Evolutionary conservation across 176 grass and related monocot genomes (phyloP).

Genomic region (Phoenix roebelenii): DNA sequence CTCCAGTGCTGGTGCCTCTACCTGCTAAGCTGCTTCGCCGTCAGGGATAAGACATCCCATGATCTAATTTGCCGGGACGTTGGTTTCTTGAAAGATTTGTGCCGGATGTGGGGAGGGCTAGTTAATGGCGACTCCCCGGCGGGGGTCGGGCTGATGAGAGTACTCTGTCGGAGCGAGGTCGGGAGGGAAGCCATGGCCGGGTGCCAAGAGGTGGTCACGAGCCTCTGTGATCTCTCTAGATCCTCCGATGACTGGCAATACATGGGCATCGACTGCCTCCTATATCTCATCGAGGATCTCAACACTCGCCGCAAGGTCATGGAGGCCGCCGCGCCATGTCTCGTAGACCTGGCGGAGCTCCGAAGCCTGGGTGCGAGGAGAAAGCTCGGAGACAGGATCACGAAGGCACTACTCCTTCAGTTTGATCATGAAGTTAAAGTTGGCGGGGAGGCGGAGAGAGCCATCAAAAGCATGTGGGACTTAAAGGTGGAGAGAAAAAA

Average conservation of each 20-base stretch:
- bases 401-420: constrained; percentile 36
- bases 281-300: constrained; percentile 50
- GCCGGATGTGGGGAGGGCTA: constrained; percentile 92
- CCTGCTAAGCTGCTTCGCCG: constrained; percentile 76
- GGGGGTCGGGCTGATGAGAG: constrained; percentile 67
- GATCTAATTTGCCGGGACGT: constrained; percentile 40
- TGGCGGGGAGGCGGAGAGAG: constrained; percentile 21
- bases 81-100: constrained; percentile 53
- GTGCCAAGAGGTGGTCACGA: constrained; percentile 35
- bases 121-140: constrained; percentile 74
- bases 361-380: constrained; percentile 48
- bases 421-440: not conserved
- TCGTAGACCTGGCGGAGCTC: constrained; percentile 58
- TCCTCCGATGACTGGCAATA: constrained; percentile 98
- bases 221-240: constrained; percentile 59
- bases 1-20: constrained; percentile 98
- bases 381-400: constrained; percentile 51
- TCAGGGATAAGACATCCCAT: constrained; percentile 48
- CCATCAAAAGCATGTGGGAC: constrained; percentile 32
- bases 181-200: constrained; percentile 47
- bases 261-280: constrained; percentile 92
- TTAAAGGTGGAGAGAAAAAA: constrained; percentile 40
- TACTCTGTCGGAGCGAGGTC: constrained; percentile 50
- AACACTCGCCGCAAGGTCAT: constrained; percentile 32
- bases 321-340: constrained; percentile 35